Base-by-base conservation (phyloP, 352 stramenopile species). In the Phytophthora pisi region DNA sequence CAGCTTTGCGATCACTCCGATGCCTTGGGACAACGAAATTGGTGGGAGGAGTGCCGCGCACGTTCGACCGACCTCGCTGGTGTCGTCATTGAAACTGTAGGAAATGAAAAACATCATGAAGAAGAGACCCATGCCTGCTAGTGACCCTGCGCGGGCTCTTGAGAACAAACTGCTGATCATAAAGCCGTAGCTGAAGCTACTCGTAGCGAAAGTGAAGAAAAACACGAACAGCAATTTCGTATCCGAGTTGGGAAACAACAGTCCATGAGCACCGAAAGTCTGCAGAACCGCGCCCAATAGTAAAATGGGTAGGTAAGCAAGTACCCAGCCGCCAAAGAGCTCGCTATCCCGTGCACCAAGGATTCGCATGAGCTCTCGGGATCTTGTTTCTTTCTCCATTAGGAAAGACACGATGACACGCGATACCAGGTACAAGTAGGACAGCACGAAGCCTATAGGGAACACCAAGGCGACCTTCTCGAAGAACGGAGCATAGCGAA, bases 341-440 rank as follows among this genome's bases (percentile, higher is more conserved):
- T 77, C 54, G 4, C 23, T n/a, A 31, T 94, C 83, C 8, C 75
- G 60, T 23, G 98, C 76, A 16, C 96, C 96, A 63, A 98, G 91
- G 59, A 98, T 98, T 6, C 89, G 79, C 77, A 98, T 92, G 5
- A 92, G 84, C 61, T 99, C 96, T 54, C 95, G 87, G 47, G 95
- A 91, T 0, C 78, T 78, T 5, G 81, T 91, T 70, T 98, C 96
- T 59, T 98, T 98, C 67, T 98, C 96, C 51, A 82, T 85, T 5
- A 98, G 79, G 49, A 98, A 78, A n/a, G 82, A 85, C 9, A 96
- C 86, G 43, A 98, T 81, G 5, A 98, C 80, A 26, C 91, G 80
- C 18, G 92, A 97, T 26, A 98, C 81, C n/a, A 88, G 86, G 70
- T 97, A 98, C 13, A 98, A 53, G 51, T 98, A 98, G 18, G 93